phyloP scores from a whole-genome alignment of 1,284 basidiomycete genomes.

The Ceratobasidium sp. region DNA sequence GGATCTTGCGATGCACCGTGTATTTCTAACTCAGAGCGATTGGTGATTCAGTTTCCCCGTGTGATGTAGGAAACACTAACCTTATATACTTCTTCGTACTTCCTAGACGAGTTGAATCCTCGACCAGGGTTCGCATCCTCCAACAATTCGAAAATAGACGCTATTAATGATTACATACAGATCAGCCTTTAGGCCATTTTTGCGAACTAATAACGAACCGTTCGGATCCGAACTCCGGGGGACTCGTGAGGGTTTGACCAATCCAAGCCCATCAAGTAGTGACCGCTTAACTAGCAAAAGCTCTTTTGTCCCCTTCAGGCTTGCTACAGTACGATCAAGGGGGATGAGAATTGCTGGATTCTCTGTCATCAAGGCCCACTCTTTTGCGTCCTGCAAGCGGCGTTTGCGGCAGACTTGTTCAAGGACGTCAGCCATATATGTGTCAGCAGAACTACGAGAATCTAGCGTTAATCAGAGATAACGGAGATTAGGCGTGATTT shows the following conservation, averaged over 20 bases:
- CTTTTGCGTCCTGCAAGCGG: conserved; percentile 73
- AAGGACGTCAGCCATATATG: conserved; percentile 96
- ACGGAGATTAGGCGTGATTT: conserved; percentile 19
- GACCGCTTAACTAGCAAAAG: conserved; percentile 83
- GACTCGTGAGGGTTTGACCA: conserved; percentile 62
- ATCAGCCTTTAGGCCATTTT: conserved; percentile 8
- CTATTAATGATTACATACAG: conserved; percentile 53
- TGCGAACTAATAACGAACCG: conserved; percentile 59
- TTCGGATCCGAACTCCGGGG: conserved; percentile 85
- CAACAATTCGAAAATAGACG: conserved; percentile 88
- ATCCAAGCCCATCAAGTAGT: conserved; percentile 67
- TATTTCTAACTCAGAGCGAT: conserved; percentile 68
- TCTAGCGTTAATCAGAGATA: conserved; percentile 12
- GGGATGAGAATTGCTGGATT: conserved; percentile 87
- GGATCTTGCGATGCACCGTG: conserved; percentile 92
- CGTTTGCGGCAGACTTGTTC: conserved; percentile 83
- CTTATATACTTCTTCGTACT: conserved; percentile 70
- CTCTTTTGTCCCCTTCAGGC: conserved; percentile 85
- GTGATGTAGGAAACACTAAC: conserved; percentile 52
- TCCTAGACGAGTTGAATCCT: conserved; percentile 34
- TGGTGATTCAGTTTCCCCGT: neutral
- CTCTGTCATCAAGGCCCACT: conserved; percentile 83
- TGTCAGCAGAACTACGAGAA: conserved; percentile 77
- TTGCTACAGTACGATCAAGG: conserved; percentile 93
- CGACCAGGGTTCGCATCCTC: conserved; percentile 54